A percentile compares a stretch with the other conserved stretches of the same genome.
Conservation (phyloP, 1,284 basidiomycete species). For the Sanghuangporus weigelae region DNA sequence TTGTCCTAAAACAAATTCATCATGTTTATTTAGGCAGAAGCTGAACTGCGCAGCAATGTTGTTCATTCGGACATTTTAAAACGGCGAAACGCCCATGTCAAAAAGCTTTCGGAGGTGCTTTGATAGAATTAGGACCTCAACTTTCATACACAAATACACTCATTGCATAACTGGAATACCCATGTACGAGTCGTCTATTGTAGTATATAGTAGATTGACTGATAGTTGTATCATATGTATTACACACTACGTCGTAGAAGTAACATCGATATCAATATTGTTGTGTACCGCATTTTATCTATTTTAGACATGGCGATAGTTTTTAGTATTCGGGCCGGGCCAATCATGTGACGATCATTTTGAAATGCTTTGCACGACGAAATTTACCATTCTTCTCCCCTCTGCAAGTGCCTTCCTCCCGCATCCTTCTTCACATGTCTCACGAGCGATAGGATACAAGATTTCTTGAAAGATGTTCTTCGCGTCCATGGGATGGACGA, state of each 20-base stretch:
- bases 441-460: neutral
- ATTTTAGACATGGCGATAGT: no score
- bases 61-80: slow-evolving; percentile 64
- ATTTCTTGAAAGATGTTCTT: neutral
- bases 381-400: neutral
- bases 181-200: neutral
- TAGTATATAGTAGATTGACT: neutral
- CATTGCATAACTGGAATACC: neutral
- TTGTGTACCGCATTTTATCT: no score
- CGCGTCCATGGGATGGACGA: neutral
- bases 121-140: neutral
- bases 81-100: slow-evolving; percentile 56
- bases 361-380: neutral
- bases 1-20: neutral
- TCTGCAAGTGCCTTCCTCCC: neutral
- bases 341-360: neutral
- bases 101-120: slow-evolving; percentile 8
- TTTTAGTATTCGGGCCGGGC: no score
- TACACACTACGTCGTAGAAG: neutral
- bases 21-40: slow-evolving; percentile 44
- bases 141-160: neutral
- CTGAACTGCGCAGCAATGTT: slow-evolving; percentile 63
- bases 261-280: neutral
- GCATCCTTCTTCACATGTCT: neutral
- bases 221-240: neutral